phyloP scores from a whole-genome alignment of 2,329 filamentous ascomycete genomes.

The Ilyonectria sp. region DNA sequence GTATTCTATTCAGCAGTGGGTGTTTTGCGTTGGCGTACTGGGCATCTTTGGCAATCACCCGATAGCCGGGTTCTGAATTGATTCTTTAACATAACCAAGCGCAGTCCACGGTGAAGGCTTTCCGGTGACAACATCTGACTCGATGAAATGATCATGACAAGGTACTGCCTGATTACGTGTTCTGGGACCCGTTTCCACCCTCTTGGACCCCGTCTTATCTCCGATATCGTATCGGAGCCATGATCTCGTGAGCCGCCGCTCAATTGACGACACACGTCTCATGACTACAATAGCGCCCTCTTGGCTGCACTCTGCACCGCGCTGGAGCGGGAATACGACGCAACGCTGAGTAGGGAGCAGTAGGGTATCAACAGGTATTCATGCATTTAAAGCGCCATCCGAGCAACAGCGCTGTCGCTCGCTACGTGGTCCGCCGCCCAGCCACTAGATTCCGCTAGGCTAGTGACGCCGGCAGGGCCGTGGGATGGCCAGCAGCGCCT shows the following conservation, averaged over 20 bases:
- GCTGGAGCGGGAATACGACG: conserved; percentile 14
- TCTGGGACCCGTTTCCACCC: conserved; percentile 6
- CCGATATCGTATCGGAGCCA: conserved; percentile 48
- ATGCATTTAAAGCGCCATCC: conserved; percentile 32
- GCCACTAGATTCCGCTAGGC: conserved; percentile 19
- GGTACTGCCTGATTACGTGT: conserved; percentile 25
- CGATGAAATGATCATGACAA: conserved; percentile 11
- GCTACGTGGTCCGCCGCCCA: conserved; percentile 31
- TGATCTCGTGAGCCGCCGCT: conserved; percentile 45
- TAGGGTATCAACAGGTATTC: conserved; percentile 40
- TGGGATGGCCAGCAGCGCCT: conserved; percentile 6
- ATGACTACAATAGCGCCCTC: conserved; percentile 39
- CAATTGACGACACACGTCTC: conserved; percentile 30
- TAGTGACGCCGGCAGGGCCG: conserved; percentile 25
- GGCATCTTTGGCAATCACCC: conserved; percentile 41
- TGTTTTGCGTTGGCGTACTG: conserved; percentile 47
- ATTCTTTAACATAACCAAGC: conserved; percentile 29
- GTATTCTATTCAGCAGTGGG: conserved; percentile 37
- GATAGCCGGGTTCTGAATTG: conserved; percentile 43
- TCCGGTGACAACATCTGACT: conserved; percentile 15
- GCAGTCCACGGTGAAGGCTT: not conserved
- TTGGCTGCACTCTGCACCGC: conserved; percentile 25
- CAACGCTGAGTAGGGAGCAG: conserved; percentile 5
- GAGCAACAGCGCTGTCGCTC: conserved; percentile 18
- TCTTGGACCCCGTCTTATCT: conserved; percentile 42